Percentiles rank a stretch among this genome's conserved stretches.
These are phyloP conservation scores for Pisolithus thermaeus DNA, from an alignment of 1,284 basidiomycete species.

Conservation along the genomic window DNA sequence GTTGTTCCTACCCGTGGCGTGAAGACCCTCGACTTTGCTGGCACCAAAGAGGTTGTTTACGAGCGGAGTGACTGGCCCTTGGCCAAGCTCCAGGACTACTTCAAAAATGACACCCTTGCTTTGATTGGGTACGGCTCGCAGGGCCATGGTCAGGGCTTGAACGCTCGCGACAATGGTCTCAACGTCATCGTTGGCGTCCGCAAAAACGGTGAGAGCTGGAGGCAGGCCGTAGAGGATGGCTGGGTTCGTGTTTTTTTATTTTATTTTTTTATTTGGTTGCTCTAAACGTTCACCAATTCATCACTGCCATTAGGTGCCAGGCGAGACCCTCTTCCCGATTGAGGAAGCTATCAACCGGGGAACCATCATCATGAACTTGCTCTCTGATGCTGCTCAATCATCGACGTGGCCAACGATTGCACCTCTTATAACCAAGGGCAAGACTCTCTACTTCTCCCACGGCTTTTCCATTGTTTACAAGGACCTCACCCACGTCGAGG, in stretches of 20 bases:
- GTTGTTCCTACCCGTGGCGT: conserved; percentile 61
- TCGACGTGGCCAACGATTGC: conserved; percentile 87
- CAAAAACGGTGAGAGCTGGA: conserved; percentile 95
- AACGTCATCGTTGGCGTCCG: conserved; percentile 99
- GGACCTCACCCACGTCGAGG: conserved; percentile 92
- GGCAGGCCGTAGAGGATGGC: conserved; percentile 92
- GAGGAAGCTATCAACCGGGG: conserved; percentile 95
- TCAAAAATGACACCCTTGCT: conserved; percentile 99
- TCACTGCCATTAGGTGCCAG: conserved; percentile 61
- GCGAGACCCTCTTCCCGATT: conserved; percentile 97
- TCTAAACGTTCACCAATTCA: not conserved
- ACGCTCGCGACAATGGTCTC: conserved; percentile 97
- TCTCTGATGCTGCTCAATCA: conserved; percentile 98
- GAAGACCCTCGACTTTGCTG: conserved; percentile 98
- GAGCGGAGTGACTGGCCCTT: conserved; percentile 98
- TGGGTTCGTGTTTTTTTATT: conserved; percentile 67
- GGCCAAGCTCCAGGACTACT: conserved; percentile 97
- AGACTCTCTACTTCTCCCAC: conserved; percentile 99
- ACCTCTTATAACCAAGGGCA: conserved; percentile 96
- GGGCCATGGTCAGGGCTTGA: conserved; percentile 97
- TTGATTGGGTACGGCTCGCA: conserved; percentile 99
- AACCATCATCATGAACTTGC: conserved; percentile 99
- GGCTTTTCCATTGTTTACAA: conserved; percentile 99
- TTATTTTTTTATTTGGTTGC: not conserved
- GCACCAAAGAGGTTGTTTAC: conserved; percentile 92